Base-by-base conservation (phyloP, 495 filamentous ascomycete genomes). In the Hyaloscypha bicolor region DNA sequence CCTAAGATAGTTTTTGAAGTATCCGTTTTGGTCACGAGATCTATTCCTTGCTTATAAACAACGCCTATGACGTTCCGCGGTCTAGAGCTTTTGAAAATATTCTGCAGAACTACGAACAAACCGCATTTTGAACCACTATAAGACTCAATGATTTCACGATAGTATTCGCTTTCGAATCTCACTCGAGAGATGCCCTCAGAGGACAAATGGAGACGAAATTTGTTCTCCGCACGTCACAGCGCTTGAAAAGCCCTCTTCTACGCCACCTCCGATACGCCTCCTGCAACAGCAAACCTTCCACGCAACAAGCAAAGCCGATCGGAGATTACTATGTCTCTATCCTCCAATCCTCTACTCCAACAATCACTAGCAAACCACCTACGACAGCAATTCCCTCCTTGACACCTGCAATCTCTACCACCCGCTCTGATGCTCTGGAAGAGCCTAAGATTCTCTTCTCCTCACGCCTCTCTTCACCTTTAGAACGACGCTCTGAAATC, bases 401-500 rank as follows among this genome's bases (percentile, higher is more conserved):
- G 8, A 58, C 21, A 8, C 64, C 66, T 19, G 51, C 67, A 30
- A 67, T 61, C 39, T 37, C 57, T 6, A 42, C 52, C 31, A 42
- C 22, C 5, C 62, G 42, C 3, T 29, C 51, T 19, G 30, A 35
- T 39, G 21, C 64, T 4, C 11, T 51, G 4, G 32, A 63, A 6
- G 53, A 63, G 25, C 66, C 69, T n/a, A 45, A 55, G 1, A 71
- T 74, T 22, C 42, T 71, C 16, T 71, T 71, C 39, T 74, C 72
- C 52, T 69, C 68, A 9, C 71, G 71, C 11, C 62, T 73, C 6
- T 73, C 71, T 33, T 70, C 67, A 16, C 71, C 71, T 8, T 31
- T 86, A 73, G 80, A 89, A 73, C 82, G 90, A 68, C 78, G 85
- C 70, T 77, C 86, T 71, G 80, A 91, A 70, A 84, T 87, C 67